Evolutionary conservation across 257 asterid species (phyloP), one percentile per base, ranked within the genome.

Genomic region (Solanum rostratum): DNA sequence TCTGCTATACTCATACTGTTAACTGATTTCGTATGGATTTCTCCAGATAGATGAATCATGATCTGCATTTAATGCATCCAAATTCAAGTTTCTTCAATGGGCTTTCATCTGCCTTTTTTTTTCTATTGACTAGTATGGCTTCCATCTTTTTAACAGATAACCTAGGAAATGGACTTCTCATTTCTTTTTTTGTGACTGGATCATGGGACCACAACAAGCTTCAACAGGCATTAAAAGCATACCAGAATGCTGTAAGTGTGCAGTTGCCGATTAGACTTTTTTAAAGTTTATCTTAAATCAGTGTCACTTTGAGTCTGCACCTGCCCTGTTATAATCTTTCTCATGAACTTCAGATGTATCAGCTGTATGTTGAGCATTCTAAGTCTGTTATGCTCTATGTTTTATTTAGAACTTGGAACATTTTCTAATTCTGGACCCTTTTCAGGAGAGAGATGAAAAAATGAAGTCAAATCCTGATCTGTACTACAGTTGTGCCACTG

Each of bases 171-270:
- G 98, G 98, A 24, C 93, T 88, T 88, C 94, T 95, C 85, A 93
- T 97, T 71, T 95, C 95, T 50, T 96, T 96, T 88, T 95, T 96
- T 85, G 93, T 89, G 79, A 92, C 94, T 84, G 98, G 97, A 89
- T 92, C 97, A 16, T 92, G 98, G 99, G 97, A 96, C 86, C 95
- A 91, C 86, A 88, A 86, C 83, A 92, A 90, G 90, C 95, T 96
- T 84, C 88, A 86, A 85, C 97, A 93, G 84, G 92, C 98, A 33
- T 84, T 96, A 86, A 96, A 95, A 91, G 95, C 99, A 8, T 96
- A 96, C 91, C 98, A 96, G 87, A 97, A 95, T 87, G 99, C 98
- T 89, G 99, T 96, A 87, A 68, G 98, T 92, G 83, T 82, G 81
- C 84, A 66, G 55, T 83, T 65, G 27, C 39, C 27, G 13, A 29